Base-by-base conservation (phyloP, 1,139 yeast species). In the Yamadazyma sp. region DNA sequence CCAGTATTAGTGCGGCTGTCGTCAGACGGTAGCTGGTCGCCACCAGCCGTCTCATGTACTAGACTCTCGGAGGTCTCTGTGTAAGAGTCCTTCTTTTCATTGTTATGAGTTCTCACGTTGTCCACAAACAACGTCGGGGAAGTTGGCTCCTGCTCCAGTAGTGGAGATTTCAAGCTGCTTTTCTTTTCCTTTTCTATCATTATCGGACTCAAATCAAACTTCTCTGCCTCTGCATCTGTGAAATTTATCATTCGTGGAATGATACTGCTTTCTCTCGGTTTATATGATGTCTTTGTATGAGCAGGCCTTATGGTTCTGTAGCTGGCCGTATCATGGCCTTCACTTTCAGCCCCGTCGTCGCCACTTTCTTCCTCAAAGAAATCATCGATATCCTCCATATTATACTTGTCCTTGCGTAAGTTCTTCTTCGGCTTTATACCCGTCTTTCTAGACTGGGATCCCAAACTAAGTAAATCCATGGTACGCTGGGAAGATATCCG, bases 341-440 rank as follows among this genome's bases (percentile, higher is more conserved):
- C 17, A 23, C 12, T 12, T 12, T 6, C 34, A 10, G 15, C 25
- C 7, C 17, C 20, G 5, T 32, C 36, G 3, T 36, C 39, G 18
- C 28, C 34, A 25, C 39, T 31, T 8, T 39, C 42, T 4, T 42
- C 45, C 18, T 42, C 59, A 42, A 87, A 87, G 63, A 84, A 88
- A 40, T 82, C 95, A 49, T 84, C 86, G 31, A 87, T 61, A 51
- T 83, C 86, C 55, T 88, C 96, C 83, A 87, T 79, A 27, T 88
- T 84, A 55, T 79, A 75, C 42, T 76, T 77, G 58, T 86, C 94
- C 49, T 78, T 75, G 25, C 66, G 62, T 33, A 84, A 54, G 58
- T 79, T 69, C 41, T 67, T 58, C 38, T 66, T 69, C 3, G 81
- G 79, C 43, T 65, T 66, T 16, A 81, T 57, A 8, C 87, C 87